Percentiles rank a stretch among this genome's conserved stretches.
phyloP scores from a whole-genome alignment of 139 green algal genomes.

The Eudorina sp. region DNA sequence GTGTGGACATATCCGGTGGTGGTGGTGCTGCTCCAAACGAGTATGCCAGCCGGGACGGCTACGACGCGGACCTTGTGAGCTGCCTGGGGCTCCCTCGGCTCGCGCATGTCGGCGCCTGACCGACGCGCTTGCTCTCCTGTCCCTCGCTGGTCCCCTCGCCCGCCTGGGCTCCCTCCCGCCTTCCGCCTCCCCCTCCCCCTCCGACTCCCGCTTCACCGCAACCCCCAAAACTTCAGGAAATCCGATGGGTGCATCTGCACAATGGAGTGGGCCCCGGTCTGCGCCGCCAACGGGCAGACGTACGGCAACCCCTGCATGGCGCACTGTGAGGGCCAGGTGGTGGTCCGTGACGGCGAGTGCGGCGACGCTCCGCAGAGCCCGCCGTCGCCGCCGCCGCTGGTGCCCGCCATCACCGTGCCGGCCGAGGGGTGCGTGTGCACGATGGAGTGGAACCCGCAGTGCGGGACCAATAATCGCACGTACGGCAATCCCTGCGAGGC shows the following conservation, averaged over 20 bases:
- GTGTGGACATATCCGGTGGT: too few relatives aligned
- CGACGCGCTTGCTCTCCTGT: too few relatives aligned
- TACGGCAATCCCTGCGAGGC: not conserved
- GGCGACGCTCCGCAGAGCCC: not conserved
- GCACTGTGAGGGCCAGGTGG: not conserved
- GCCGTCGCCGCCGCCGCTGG: not conserved
- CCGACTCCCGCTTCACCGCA: too few relatives aligned
- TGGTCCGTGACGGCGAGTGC: not conserved
- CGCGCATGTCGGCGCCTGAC: too few relatives aligned
- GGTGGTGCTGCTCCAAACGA: too few relatives aligned
- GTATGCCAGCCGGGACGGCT: too few relatives aligned
- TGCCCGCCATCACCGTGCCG: not conserved
- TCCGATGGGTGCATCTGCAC: not conserved
- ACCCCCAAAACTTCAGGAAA: too few relatives aligned
- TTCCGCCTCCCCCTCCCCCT: too few relatives aligned
- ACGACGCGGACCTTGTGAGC: too few relatives aligned
- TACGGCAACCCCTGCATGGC: slow-evolving; percentile 51
- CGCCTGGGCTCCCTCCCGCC: too few relatives aligned
- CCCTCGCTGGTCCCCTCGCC: too few relatives aligned
- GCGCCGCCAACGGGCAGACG: slow-evolving; percentile 22
- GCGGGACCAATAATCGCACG: not conserved
- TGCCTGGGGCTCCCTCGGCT: too few relatives aligned
- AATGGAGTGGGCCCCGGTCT: slow-evolving; percentile 40
- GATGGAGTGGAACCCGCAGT: not conserved
- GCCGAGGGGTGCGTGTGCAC: not conserved